A percentile compares a stretch with the other conserved stretches of the same genome.
Conservation (phyloP, 495 filamentous ascomycete species). For the Neurospora sp. region DNA sequence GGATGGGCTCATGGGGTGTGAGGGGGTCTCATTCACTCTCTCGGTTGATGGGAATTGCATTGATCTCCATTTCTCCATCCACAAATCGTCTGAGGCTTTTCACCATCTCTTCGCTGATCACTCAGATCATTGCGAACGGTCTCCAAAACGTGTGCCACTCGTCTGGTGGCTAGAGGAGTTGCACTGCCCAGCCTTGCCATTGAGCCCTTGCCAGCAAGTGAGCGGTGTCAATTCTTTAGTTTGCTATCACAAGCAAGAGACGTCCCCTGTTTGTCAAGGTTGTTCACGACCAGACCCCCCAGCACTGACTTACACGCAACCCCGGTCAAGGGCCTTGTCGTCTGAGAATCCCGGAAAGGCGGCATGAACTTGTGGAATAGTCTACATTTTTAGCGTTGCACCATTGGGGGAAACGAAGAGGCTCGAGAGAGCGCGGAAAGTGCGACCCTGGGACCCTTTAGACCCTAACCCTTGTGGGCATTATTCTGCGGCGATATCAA, state of each 20-base stretch:
- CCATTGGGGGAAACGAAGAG: neutral
- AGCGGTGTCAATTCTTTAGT: neutral
- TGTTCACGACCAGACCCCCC: neutral
- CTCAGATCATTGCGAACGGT: neutral
- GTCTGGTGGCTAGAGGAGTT: neutral
- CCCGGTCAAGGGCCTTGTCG: neutral
- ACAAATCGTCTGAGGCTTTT: neutral
- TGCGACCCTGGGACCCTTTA: neutral
- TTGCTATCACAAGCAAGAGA: neutral
- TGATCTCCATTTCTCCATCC: neutral
- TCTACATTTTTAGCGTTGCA: neutral
- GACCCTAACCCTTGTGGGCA: neutral
- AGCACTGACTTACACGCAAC: neutral
- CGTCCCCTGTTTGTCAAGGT: neutral
- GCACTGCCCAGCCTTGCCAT: neutral
- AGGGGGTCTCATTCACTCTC: neutral
- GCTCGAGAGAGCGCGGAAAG: neutral
- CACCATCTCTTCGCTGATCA: neutral
- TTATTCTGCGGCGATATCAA: neutral
- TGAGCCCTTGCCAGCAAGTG: neutral
- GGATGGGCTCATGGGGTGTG: neutral
- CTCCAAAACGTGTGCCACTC: neutral
- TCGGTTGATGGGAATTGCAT: neutral
- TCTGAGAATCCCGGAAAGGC: neutral
- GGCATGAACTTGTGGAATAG: neutral